These are phyloP conservation scores for Juncus effusus DNA, from an alignment of 176 grass and related monocot species.

Conservation along the genomic window DNA sequence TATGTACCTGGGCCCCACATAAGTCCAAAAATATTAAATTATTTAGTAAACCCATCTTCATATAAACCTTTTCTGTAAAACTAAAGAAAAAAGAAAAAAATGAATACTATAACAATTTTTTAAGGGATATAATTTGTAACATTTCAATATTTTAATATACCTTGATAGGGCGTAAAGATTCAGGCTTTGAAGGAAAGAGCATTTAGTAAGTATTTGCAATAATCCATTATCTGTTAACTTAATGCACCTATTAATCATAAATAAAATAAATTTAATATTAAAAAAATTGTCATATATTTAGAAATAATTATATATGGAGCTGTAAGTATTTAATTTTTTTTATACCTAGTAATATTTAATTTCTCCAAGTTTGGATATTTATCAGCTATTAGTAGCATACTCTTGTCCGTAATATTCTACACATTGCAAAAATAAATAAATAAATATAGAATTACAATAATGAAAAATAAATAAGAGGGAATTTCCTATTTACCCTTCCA, in stretches of 20 bases:
- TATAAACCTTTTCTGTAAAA: constrained; percentile 76
- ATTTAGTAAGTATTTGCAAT: constrained; percentile 63
- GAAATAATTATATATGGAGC: neutral
- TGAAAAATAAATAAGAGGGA: constrained; percentile 9
- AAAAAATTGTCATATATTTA: neutral
- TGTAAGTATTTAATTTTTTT: too few species aligned
- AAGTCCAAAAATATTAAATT: constrained; percentile 83
- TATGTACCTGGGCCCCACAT: constrained; percentile 76
- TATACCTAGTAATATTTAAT: constrained; percentile 87
- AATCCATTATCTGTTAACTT: constrained; percentile 83
- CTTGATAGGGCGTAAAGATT: constrained; percentile 92
- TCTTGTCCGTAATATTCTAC: constrained; percentile 73
- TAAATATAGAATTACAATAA: constrained; percentile 12
- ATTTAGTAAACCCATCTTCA: constrained; percentile 56
- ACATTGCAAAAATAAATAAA: constrained; percentile 26
- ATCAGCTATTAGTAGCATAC: constrained; percentile 56
- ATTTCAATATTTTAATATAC: constrained; percentile 19
- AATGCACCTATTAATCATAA: constrained; percentile 53
- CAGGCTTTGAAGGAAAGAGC: constrained; percentile 73
- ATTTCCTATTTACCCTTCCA: neutral
- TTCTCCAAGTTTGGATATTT: constrained; percentile 56
- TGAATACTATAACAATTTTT: constrained; percentile 25
- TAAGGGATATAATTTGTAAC: constrained; percentile 3
- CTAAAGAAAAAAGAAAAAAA: constrained; percentile 43
- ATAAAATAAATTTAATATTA: constrained; percentile 10